phyloP scores from a whole-genome alignment of 2,329 filamentous ascomycete genomes.

The Dothidotthia symphoricarpi region DNA sequence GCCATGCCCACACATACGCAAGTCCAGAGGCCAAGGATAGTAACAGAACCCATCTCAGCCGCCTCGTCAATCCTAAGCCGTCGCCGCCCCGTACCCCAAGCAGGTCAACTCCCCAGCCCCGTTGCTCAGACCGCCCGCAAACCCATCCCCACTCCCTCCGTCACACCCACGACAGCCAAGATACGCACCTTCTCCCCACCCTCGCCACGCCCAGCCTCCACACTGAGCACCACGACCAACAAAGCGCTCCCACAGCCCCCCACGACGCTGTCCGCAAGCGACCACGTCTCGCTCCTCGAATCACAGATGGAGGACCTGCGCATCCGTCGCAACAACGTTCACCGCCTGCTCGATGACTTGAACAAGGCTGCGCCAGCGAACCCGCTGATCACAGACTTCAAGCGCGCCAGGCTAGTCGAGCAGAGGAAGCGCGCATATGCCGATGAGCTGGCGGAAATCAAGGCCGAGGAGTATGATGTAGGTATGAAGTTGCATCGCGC shows the following conservation, averaged over 20 bases:
- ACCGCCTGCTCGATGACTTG: conserved; percentile 37
- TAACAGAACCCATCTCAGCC: conserved; percentile 27
- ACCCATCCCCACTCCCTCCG: conserved; percentile 22
- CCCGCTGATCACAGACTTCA: conserved; percentile 41
- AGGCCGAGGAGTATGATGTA: conserved; percentile 41
- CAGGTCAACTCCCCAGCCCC: conserved; percentile 20
- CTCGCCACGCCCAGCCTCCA: conserved; percentile 26
- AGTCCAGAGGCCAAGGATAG: conserved; percentile 12
- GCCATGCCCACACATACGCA: conserved; percentile 28
- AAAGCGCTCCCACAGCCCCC: conserved; percentile 44
- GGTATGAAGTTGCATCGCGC: conserved; percentile 43
- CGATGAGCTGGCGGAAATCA: conserved; percentile 41
- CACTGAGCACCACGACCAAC: conserved; percentile 25
- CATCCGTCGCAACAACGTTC: conserved; percentile 40
- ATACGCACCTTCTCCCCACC: conserved; percentile 16
- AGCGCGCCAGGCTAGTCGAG: conserved; percentile 35
- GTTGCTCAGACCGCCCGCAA: conserved; percentile 20
- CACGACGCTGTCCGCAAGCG: conserved; percentile 32
- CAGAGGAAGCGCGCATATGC: conserved; percentile 37
- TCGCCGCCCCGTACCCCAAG: conserved; percentile 30
- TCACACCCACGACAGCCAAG: conserved; percentile 17
- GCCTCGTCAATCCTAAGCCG: conserved; percentile 34
- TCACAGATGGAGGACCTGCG: conserved; percentile 42
- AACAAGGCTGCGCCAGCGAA: conserved; percentile 38
- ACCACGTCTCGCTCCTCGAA: conserved; percentile 40